Base-by-base conservation (phyloP, 306 rosid genomes). In the Quercus dentata region DNA sequence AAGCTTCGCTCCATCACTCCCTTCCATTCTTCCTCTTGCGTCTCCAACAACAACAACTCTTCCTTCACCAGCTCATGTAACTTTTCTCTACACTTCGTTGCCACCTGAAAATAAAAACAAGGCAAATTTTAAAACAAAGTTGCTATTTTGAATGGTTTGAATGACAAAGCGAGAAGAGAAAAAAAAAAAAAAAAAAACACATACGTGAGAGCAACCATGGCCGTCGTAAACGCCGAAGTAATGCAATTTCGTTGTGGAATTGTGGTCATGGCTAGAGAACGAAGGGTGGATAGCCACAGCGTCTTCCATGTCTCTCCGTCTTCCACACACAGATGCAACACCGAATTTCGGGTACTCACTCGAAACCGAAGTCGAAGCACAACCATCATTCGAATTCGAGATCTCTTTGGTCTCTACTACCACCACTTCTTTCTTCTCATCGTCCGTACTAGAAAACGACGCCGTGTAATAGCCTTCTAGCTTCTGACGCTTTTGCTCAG, bases 201-300 rank as follows among this genome's bases (percentile, higher is more conserved):
- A 58, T 83, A 90, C 94, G 58, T 88, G 94, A 78, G 94, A 90
- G 77, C 94, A 90, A 49, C 94, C 94, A 56, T 88, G 94, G 79
- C 94, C 94, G 77, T 90, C 94, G 81, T 85, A 90, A 21, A 90
- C 89, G 62, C 83, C 94, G 54, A 79, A 90, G 65, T 83, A 86
- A 65, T 90, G 92, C 49, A 86, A 56, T 51, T 74, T 74, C 0
- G 63, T 2, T 55, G 63, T 33, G 13, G 76, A 4, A 19, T 56
- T 79, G 11, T 11, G 17, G 31, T 72, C 64, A 0, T 27, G 49
- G 19, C 14, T 57, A 74, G 14, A 77, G 5, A 88, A 82, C 23
- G 75, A 83, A 1, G 89, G 85, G 59, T 55, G 73, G 19, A 86
- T 56, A 0, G 90, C 77, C 56, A 90, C 88, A 3, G 89, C 88